phyloP scores from a whole-genome alignment of 192 early-diverging fungal species.

The Thamnidium elegans region DNA sequence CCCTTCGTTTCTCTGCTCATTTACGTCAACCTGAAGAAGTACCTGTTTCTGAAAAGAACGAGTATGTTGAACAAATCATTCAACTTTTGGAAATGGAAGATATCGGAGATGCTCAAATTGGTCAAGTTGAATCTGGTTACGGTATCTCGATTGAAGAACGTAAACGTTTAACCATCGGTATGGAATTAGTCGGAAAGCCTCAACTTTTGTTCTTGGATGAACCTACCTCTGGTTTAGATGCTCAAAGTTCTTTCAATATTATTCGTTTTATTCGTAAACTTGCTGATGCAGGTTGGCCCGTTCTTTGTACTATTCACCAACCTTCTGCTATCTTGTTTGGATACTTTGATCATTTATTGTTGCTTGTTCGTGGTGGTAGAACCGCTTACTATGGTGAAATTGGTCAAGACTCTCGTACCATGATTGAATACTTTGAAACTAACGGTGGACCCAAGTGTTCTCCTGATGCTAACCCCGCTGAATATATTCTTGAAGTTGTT shows the following conservation, averaged over 20 bases:
- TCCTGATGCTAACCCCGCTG: slow-evolving; percentile 72
- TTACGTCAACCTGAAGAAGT: slow-evolving; percentile 62
- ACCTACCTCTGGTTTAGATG: slow-evolving; percentile 72
- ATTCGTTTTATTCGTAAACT: slow-evolving; percentile 68
- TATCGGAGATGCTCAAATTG: slow-evolving; percentile 60
- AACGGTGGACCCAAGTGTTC: slow-evolving; percentile 69
- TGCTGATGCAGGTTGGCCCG: slow-evolving; percentile 65
- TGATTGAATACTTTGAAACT: slow-evolving; percentile 73
- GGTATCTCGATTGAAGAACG: slow-evolving; percentile 84
- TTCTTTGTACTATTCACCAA: slow-evolving; percentile 84
- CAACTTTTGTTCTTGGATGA: slow-evolving; percentile 76
- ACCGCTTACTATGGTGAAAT: slow-evolving; percentile 83
- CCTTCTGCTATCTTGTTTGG: slow-evolving; percentile 80
- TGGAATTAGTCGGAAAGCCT: slow-evolving; percentile 77
- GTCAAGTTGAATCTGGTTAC: slow-evolving; percentile 43
- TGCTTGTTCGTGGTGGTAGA: slow-evolving; percentile 76
- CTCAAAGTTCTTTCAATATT: slow-evolving; percentile 77
- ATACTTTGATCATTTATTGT: slow-evolving; percentile 79
- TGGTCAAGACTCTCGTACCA: slow-evolving; percentile 56
- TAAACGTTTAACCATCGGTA: slow-evolving; percentile 79
- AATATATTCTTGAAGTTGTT: slow-evolving; percentile 82
- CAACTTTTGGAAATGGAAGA: slow-evolving; percentile 56
- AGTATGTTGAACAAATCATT: slow-evolving; percentile 54
- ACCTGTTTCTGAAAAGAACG: slow-evolving; percentile 44
- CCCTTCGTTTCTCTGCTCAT: slow-evolving; percentile 76